A percentile compares a stretch with the other conserved stretches of the same genome.
phyloP scores from a whole-genome alignment of 2,329 filamentous ascomycete genomes.

The Trichoderma atroviride region DNA sequence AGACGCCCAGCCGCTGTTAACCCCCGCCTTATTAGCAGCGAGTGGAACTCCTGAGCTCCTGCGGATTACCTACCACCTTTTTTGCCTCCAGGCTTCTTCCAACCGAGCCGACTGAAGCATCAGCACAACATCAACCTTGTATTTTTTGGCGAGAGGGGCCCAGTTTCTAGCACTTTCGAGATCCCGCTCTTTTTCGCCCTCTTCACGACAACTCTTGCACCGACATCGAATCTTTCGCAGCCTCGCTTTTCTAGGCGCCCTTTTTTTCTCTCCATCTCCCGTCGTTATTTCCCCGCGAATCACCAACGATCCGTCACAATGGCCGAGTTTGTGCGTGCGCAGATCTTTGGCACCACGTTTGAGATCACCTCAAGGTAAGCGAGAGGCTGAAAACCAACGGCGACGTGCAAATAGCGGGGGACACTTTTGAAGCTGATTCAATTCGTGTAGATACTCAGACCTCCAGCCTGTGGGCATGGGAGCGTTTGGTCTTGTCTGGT shows the following conservation, averaged over 20 bases:
- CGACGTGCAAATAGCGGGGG: neutral
- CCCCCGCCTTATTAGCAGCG: conserved; percentile 21
- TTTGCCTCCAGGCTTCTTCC: conserved; percentile 5
- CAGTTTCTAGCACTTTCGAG: neutral
- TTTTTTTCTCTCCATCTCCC: neutral
- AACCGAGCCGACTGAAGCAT: conserved; percentile 18
- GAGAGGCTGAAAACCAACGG: neutral
- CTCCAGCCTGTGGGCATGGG: conserved; percentile 99
- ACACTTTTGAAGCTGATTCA: neutral
- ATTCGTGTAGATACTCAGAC: conserved; percentile 78
- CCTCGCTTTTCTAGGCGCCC: neutral
- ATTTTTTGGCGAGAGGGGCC: neutral
- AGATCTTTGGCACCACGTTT: conserved; percentile 99
- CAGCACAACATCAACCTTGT: conserved; percentile 17
- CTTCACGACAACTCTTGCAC: neutral
- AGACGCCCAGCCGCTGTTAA: conserved; percentile 15
- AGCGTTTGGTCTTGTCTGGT: conserved; percentile 98
- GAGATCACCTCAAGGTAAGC: conserved; percentile 96
- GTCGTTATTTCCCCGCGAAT: conserved; percentile 1
- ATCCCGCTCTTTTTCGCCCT: neutral
- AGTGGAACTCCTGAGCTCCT: conserved; percentile 16
- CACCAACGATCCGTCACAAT: conserved; percentile 57
- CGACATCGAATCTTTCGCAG: neutral
- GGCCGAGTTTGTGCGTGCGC: conserved; percentile 98
- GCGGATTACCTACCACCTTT: conserved; percentile 7